Base-by-base conservation (phyloP, 192 early-diverging fungal genomes). In the Rhizophlyctis rosea region DNA sequence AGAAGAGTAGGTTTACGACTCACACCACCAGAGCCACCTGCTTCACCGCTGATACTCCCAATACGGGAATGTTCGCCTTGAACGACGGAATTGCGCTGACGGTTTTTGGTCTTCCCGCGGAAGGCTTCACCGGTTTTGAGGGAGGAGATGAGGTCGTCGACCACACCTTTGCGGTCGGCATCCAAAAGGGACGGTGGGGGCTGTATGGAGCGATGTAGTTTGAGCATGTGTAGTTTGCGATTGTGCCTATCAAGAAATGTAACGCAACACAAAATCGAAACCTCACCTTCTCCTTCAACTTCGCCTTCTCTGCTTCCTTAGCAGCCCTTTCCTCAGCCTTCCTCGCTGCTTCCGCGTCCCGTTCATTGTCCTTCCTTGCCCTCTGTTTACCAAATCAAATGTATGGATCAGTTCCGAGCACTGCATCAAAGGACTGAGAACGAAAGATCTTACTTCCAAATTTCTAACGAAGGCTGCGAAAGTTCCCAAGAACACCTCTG, bases 281-380 rank as follows among this genome's bases (percentile, higher is more conserved):
- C 29, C 58, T 61, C 11, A 2, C 34, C 44, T 72, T 69, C 14
- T 18, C 32, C n/a, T 39, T 61, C 11, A 2, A n/a, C 44, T 72
- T 69, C 14, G 11, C 32, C n/a, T 39, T 54, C 0, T 66, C 30
- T 9, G 72, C 2, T 28, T 57, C 35, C 71, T 75, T 75, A 1
- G 0, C 62, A 4, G 48, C 48, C 16, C 32, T 2, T 23, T 52
- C 35, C 2, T 29, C 48, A 50, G 68, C 27, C 50, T 72, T 75
- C 33, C 60, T 29, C 3, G 67, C 71, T 11, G 4, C 54, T 35
- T 75, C 72, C 18, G 36, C 74, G 24, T 71, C 73, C 47, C 34
- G 68, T 32, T 72, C 61, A 31, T 71, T 72, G 23, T 72, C 71
- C 39, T 71, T 78, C 11, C 68, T 23, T n/a, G 71, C 73, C 73